Conservation (phyloP, 257 asterid genomes). For the Anisodus acutangulus region DNA sequence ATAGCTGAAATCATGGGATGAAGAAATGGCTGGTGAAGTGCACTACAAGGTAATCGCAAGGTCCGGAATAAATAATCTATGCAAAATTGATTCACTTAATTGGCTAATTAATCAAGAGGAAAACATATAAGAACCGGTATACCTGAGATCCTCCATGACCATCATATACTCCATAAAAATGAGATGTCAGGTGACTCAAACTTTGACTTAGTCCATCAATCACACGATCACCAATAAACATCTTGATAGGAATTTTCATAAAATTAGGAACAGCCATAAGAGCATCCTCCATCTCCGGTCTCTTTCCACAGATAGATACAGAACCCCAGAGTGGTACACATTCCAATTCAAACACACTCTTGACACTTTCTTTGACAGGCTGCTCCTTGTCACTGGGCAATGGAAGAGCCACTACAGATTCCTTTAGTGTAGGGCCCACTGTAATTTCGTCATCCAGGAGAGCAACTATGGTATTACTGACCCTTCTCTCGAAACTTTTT, state of each 20-base stretch:
- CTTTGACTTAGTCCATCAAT: slow-evolving; percentile 60
- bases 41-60: background rate
- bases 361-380: slow-evolving; percentile 51
- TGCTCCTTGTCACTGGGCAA: slow-evolving; percentile 57
- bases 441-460: slow-evolving; percentile 45
- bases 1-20: slow-evolving; percentile 14
- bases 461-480: slow-evolving; percentile 40
- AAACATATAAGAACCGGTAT: slow-evolving; percentile 28
- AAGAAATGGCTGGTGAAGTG: background rate
- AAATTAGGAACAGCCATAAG: slow-evolving; percentile 61
- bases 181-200: slow-evolving; percentile 75
- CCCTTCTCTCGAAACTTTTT: slow-evolving; percentile 46
- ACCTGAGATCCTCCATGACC: slow-evolving; percentile 98
- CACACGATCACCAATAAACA: slow-evolving; percentile 64
- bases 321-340: slow-evolving; percentile 90
- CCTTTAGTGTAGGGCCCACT: slow-evolving; percentile 53
- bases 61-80: background rate
- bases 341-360: slow-evolving; percentile 73
- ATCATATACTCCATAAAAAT: slow-evolving; percentile 85
- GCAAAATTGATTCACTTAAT: background rate
- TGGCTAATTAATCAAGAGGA: slow-evolving; percentile 9
- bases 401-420: slow-evolving; percentile 64
- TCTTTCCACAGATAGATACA: slow-evolving; percentile 64
- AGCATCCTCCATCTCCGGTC: slow-evolving; percentile 92
- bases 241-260: slow-evolving; percentile 72